Percentiles rank a stretch among this genome's conserved stretches.
These are phyloP conservation scores for Trichothecium sympodiale DNA, from an alignment of 2,329 filamentous ascomycete genomes.

Conservation along the genomic window DNA sequence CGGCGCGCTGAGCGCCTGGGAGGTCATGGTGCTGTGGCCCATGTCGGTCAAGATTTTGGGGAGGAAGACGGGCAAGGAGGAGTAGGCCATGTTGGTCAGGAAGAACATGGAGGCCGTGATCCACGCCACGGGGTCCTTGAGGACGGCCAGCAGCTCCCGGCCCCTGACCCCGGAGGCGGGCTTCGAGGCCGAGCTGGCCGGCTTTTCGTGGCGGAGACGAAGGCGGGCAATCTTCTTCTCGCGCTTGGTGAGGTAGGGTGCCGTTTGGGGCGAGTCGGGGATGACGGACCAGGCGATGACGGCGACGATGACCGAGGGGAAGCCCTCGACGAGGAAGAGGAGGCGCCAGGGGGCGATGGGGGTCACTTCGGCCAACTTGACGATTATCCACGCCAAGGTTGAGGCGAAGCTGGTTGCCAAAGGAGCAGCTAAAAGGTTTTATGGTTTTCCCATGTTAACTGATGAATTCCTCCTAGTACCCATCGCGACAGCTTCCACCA, in stretches of 20 bases:
- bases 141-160: constrained; percentile 40
- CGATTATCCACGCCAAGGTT: constrained; percentile 67
- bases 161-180: constrained; percentile 32
- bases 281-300: constrained; percentile 64
- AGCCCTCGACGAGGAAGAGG: constrained; percentile 74
- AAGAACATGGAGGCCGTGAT: constrained; percentile 77
- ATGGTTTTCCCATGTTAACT: neutral
- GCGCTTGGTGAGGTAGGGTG: constrained; percentile 48
- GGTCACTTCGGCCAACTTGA: constrained; percentile 50
- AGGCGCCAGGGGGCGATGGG: constrained; percentile 79
- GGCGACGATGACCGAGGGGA: constrained; percentile 67
- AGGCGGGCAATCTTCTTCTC: constrained; percentile 60
- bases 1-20: constrained; percentile 71
- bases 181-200: constrained; percentile 6
- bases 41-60: constrained; percentile 69
- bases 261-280: constrained; percentile 63
- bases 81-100: constrained; percentile 78
- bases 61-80: constrained; percentile 77
- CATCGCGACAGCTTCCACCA: too few species aligned
- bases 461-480: too few species aligned
- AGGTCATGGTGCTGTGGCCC: constrained; percentile 56
- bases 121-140: constrained; percentile 35
- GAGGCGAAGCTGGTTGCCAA: constrained; percentile 72
- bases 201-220: constrained; percentile 47
- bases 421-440: constrained; percentile 67